These are phyloP conservation scores for Paramecium sonneborni DNA, from an alignment of 73 alveolate genomes.

Conservation along the genomic window DNA sequence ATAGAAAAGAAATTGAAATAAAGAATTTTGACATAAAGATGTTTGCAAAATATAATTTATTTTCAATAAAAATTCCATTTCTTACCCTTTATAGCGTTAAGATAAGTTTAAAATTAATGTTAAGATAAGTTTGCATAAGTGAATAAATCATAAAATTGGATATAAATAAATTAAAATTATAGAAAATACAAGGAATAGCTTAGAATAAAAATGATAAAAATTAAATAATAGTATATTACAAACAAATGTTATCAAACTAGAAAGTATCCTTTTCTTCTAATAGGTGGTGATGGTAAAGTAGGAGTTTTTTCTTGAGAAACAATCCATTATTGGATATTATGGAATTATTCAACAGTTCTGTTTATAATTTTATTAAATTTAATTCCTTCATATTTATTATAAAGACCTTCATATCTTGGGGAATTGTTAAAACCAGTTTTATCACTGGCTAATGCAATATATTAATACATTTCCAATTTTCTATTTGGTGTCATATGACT, in stretches of 20 bases:
- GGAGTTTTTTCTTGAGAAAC: background rate
- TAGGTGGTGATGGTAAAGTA: background rate
- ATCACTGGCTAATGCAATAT: background rate
- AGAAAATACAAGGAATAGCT: background rate
- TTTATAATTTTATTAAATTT: background rate
- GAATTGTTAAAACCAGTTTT: background rate
- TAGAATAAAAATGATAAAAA: background rate
- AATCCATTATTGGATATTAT: constrained; percentile 18
- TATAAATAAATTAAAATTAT: background rate
- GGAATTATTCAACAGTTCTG: background rate
- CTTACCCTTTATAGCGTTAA: too few species aligned
- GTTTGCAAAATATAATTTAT: too few species aligned
- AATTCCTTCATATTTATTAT: constrained; percentile 23
- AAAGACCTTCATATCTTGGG: background rate
- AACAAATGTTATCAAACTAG: background rate
- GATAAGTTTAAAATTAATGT: too few species aligned
- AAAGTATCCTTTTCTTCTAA: constrained; percentile 19
- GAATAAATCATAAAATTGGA: background rate
- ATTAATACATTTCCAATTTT: constrained; percentile 37
- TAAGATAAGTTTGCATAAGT: too few species aligned
- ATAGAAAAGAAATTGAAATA: constrained; percentile 64
- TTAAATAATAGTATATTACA: background rate
- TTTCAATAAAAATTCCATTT: background rate
- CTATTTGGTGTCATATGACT: constrained; percentile 55
- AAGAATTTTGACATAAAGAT: constrained; percentile 41